phyloP scores from a whole-genome alignment of 2,329 filamentous ascomycete species.

The Aspergillus fumigatus region DNA sequence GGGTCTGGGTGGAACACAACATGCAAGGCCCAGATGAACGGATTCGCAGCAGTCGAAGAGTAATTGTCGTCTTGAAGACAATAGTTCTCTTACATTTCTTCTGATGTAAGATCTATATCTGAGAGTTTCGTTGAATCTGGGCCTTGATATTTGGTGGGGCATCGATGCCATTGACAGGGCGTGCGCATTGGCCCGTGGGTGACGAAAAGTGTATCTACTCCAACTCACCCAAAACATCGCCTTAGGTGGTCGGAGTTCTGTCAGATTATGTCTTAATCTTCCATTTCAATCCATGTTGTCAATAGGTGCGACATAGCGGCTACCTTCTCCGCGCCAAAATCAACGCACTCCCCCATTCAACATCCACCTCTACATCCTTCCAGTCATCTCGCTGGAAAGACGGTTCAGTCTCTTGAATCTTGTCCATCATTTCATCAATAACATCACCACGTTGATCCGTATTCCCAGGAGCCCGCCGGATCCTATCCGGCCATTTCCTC shows the following conservation, averaged over 20 bases:
- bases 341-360: background rate
- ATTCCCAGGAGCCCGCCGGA: background rate
- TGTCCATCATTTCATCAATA: background rate
- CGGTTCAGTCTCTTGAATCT: background rate
- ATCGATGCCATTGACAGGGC: background rate
- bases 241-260: background rate
- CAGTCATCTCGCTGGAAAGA: background rate
- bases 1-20: background rate
- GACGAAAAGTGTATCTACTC: background rate
- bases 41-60: background rate
- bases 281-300: background rate
- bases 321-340: background rate
- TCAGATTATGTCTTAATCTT: background rate
- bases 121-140: background rate
- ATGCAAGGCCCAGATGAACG: background rate
- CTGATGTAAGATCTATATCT: background rate
- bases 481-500: conserved; percentile 1
- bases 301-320: background rate
- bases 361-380: background rate
- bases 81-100: background rate
- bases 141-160: background rate
- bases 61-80: background rate
- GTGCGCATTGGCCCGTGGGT: background rate
- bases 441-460: background rate
- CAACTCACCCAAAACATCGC: background rate